These are phyloP conservation scores for Boechera divaricarpa DNA, from an alignment of 345 rosid genomes.

Conservation along the genomic window DNA sequence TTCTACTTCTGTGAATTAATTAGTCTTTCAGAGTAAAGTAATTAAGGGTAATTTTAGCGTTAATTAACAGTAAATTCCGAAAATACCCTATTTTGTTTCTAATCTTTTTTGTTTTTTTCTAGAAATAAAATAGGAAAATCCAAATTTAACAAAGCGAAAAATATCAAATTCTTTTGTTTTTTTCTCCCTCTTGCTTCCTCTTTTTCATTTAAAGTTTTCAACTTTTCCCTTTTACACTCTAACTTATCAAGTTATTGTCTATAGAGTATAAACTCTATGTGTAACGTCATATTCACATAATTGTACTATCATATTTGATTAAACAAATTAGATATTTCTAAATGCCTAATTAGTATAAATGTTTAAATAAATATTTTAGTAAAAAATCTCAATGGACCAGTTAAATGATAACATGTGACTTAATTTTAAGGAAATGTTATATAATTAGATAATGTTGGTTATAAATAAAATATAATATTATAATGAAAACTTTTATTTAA, in stretches of 20 bases:
- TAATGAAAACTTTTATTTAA: neutral
- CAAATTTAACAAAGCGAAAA: neutral
- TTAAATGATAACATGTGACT: constrained; percentile 15
- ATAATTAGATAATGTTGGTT: neutral
- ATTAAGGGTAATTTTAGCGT: constrained; percentile 22
- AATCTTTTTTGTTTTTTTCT: neutral
- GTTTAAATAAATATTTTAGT: neutral
- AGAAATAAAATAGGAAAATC: constrained; percentile 19
- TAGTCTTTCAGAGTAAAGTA: constrained; percentile 4
- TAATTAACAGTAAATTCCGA: neutral
- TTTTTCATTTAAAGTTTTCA: constrained; percentile 35
- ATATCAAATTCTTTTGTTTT: neutral
- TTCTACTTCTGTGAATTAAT: constrained; percentile 28
- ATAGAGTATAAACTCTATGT: constrained; percentile 18
- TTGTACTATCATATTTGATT: neutral
- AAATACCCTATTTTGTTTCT: constrained; percentile 4
- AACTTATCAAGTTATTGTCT: constrained; percentile 17
- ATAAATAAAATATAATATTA: neutral
- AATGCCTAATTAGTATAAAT: neutral
- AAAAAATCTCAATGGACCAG: neutral
- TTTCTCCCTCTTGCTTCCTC: constrained; percentile 23
- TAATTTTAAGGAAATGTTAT: neutral
- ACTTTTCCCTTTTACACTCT: constrained; percentile 31
- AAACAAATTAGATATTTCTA: neutral
- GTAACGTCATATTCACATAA: constrained; percentile 27